These are phyloP conservation scores for Aspergillus pseudotamarii DNA, from an alignment of 2,329 filamentous ascomycete genomes.

Conservation along the genomic window DNA sequence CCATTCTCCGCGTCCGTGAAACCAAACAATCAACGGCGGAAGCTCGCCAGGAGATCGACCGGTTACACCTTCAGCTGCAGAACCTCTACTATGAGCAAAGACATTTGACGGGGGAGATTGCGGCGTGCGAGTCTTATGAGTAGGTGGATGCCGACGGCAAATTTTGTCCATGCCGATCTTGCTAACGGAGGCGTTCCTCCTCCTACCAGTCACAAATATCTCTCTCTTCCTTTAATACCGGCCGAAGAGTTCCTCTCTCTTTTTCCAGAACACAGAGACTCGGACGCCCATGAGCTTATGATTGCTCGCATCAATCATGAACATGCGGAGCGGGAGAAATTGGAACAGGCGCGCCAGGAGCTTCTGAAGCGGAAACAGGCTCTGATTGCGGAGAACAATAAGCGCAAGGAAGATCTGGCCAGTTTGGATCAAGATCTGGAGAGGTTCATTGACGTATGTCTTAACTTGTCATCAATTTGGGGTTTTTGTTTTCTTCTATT, in stretches of 20 bases:
- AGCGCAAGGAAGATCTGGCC: constrained; percentile 87
- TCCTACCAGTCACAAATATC: constrained; percentile 70
- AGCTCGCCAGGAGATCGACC: constrained; percentile 86
- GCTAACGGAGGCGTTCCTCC: neutral
- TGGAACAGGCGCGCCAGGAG: constrained; percentile 82
- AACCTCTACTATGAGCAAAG: constrained; percentile 96
- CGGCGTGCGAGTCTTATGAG: constrained; percentile 89
- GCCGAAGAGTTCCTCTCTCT: constrained; percentile 77
- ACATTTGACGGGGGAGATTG: constrained; percentile 86
- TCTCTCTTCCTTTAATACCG: constrained; percentile 80
- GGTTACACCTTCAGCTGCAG: constrained; percentile 86
- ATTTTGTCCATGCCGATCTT: neutral
- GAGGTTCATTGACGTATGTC: constrained; percentile 82
- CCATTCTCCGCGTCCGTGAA: constrained; percentile 77
- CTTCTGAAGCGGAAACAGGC: constrained; percentile 72
- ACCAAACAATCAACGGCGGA: constrained; percentile 87
- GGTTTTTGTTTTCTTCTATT: neutral
- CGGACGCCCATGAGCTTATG: constrained; percentile 80
- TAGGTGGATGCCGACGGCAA: constrained; percentile 51
- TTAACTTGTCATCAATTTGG: constrained; percentile 1
- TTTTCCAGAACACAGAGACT: constrained; percentile 73
- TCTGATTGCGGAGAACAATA: constrained; percentile 78
- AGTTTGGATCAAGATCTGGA: constrained; percentile 91
- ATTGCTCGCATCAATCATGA: constrained; percentile 90
- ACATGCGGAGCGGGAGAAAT: constrained; percentile 75